Evolutionary conservation across 2,329 filamentous ascomycete genomes (phyloP), one percentile per base, ranked within the genome.

Genomic region (Incumbomyces delicatus): DNA sequence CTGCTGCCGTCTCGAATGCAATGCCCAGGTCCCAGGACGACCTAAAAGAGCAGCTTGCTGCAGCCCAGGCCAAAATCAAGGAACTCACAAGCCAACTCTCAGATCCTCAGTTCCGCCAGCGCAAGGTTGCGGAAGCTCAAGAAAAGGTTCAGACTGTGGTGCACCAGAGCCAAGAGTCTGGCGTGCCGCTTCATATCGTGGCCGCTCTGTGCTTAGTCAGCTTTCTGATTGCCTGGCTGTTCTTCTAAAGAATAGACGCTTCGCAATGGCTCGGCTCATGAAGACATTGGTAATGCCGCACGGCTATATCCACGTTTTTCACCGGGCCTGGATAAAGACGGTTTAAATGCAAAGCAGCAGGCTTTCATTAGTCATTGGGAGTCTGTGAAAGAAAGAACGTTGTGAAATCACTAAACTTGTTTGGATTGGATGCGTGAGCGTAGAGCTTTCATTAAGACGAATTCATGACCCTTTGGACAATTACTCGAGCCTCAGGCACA

Each of bases 141-240:
- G 70, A 66, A 41, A 59, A 73, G 54, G 78, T 77, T 60, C 73
- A 73, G 57, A 71, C 70, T 51, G 56, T 67, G 37, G 64, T 67
- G 46, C 66, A 77, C 65, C 63, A 81, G 67, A 55, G 69, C 35
- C 65, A 70, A 16, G 80, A 88, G 57, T 46, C 60, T 16, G 90
- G 92, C 17, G 90, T 98, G 2, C 82, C 92, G 1, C 79, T 98
- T 41, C 83, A 90, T 64, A 78, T 90, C 52, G 86, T 86, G 37
- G 90, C 92, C 17, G 72, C 80, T 17, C 71, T 98, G 36, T 95
- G 89, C 63, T 72, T 98, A 59, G 59, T 94, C 53, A 89, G 87
- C 72, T 98, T 98, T 71, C 68, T 98, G 61, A 77, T 96, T 58
- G 92, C 88, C 46, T 98, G 95, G 69, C 79, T 96, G 66, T 88